Evolutionary conservation across 768 basidiomycete genomes (phyloP).

Genomic region (Tubosaeta sp.): DNA sequence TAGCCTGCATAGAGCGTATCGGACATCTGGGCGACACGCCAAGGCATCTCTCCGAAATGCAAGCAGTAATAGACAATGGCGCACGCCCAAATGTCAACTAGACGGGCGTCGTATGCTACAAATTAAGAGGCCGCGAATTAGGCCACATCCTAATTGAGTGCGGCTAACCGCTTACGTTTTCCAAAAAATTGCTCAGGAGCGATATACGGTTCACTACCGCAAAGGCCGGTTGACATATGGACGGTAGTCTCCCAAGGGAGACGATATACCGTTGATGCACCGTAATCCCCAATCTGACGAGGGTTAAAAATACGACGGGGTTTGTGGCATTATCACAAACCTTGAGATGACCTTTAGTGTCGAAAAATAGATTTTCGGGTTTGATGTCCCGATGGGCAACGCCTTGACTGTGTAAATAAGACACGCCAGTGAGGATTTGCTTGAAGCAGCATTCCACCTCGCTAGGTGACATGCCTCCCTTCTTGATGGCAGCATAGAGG

Average conservation of each 20-base stretch:
- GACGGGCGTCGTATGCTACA: conserved; percentile 91
- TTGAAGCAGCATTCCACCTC: conserved; percentile 98
- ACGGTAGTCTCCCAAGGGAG: conserved; percentile 97
- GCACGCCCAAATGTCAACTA: conserved; percentile 97
- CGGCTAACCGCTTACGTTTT: conserved; percentile 73
- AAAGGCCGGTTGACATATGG: conserved; percentile 95
- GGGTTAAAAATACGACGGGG: conserved; percentile 5
- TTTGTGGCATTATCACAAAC: conserved; percentile 38
- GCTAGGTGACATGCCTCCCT: conserved; percentile 84
- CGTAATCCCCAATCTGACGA: conserved; percentile 91
- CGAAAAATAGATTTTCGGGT: conserved; percentile 96
- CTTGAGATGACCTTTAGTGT: conserved; percentile 90
- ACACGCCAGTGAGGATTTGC: conserved; percentile 85
- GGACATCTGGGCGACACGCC: conserved; percentile 86
- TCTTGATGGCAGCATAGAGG: conserved; percentile 98
- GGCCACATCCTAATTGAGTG: conserved; percentile 34
- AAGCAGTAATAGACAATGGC: conserved; percentile 98
- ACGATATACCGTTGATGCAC: conserved; percentile 97
- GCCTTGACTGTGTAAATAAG: conserved; percentile 92
- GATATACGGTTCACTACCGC: conserved; percentile 98
- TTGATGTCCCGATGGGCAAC: conserved; percentile 98
- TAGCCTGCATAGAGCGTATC: conserved; percentile 84
- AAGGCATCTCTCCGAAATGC: conserved; percentile 96
- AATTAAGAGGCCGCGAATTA: conserved; percentile 25
- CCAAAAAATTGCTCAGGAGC: conserved; percentile 96